phyloP scores from a whole-genome alignment of 2,329 filamentous ascomycete species.

The Leptographium wingfieldii region DNA sequence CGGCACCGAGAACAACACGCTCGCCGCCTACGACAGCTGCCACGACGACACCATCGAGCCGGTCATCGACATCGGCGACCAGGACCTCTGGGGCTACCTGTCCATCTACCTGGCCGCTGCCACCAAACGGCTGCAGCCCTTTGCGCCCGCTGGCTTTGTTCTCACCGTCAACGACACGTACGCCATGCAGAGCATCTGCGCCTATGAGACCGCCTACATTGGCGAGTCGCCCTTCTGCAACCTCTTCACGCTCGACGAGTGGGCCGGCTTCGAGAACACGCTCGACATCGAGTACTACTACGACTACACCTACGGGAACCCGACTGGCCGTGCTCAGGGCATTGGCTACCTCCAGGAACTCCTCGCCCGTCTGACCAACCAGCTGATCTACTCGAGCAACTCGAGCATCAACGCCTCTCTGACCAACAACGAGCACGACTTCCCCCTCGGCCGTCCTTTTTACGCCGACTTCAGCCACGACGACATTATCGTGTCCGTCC shows the following conservation, averaged over 20 bases:
- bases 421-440: slow-evolving; percentile 29
- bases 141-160: slow-evolving; percentile 33
- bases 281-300: slow-evolving; percentile 39
- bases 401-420: slow-evolving; percentile 38
- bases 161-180: slow-evolving; percentile 38
- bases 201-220: slow-evolving; percentile 38
- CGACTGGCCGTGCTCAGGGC: slow-evolving; percentile 37
- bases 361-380: slow-evolving; percentile 31
- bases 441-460: slow-evolving; percentile 34
- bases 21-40: slow-evolving; percentile 39
- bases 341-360: slow-evolving; percentile 41
- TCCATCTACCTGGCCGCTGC: slow-evolving; percentile 31
- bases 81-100: slow-evolving; percentile 29
- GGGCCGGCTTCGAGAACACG: slow-evolving; percentile 39
- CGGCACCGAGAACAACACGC: slow-evolving; percentile 37
- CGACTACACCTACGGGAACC: slow-evolving; percentile 32
- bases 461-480: slow-evolving; percentile 42
- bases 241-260: slow-evolving; percentile 41
- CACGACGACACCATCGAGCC: slow-evolving; percentile 24
- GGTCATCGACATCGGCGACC: slow-evolving; percentile 25
- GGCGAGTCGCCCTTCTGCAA: slow-evolving; percentile 37
- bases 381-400: slow-evolving; percentile 33
- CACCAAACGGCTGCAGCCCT: slow-evolving; percentile 30
- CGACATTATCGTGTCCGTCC: slow-evolving; percentile 35
- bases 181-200: slow-evolving; percentile 38